Base-by-base conservation (phyloP, 345 rosid genomes). In the Brassica incana region DNA sequence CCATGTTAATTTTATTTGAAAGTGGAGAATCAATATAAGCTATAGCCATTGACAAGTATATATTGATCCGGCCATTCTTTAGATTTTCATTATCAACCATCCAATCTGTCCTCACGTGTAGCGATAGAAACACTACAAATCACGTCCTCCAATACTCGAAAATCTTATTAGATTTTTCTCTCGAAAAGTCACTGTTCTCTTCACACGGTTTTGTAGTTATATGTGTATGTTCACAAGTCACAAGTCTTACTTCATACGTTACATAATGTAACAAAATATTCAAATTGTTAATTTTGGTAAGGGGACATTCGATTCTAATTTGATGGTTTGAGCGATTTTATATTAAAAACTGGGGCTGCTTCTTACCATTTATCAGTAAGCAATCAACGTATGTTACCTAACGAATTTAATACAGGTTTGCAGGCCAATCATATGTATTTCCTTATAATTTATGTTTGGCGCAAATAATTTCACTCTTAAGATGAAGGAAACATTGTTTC, bases 381-480 rank as follows among this genome's bases (percentile, higher is more conserved):
- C 81, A 71, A 78, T 65, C 81, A 65, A 65, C 25, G 32, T 35
- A 71, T 71, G 65, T 33, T 35, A 71, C 76, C 81, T 77, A 71
- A 71, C 76, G 59, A 77, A 71, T 77, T 70, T 71, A 71, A 64
- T 77, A 77, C 48, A 77, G 61, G 25, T 77, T 71, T 63, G 56
- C 36, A 25, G 35, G 20, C 27, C 68, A 29, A 69, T 77, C 75
- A 76, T 67, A 16, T 54, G 40, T 23, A 4, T 66, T 38, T 18
- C 70, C 18, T 68, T 23, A 11, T 40, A 12, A 23, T 67, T 67
- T 43, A n/a, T 54, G 61, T 54, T 54, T 16, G 61, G 61, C 23
- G 61, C 61, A 54, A 9, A 54, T 54, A 54, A 54, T 54, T 50
- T 5, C 5, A 52, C 58, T 52, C 58, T 52, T 48, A n/a, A n/a